Evolutionary conservation across 2,329 filamentous ascomycete genomes (phyloP), one percentile per base, ranked within the genome.

Genomic region (Spiromastix sp.): DNA sequence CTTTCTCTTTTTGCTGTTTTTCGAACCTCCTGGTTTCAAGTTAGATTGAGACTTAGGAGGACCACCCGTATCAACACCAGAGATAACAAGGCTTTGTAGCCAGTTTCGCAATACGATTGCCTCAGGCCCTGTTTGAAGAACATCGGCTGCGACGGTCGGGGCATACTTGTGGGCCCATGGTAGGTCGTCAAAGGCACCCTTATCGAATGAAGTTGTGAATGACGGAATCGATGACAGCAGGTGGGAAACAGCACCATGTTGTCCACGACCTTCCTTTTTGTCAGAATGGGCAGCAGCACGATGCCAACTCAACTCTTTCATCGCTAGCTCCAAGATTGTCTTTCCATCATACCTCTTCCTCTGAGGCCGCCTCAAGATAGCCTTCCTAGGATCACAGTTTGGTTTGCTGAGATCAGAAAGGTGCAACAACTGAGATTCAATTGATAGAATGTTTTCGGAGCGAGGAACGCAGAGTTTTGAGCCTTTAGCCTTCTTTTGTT

Each of bases 81-180:
- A 74, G 0, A 98, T 78, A 39, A 77, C 81, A 30, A 94, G 68
- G 21, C 71, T 76, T 39, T 74, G 69, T 5, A 98, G 64, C 91
- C 91, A 98, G 40, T 89, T 75, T 38, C 77, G 79, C 16, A 98
- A 61, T 6, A 89, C 63, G 2, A 67, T 51, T 1, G 77, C 76
- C 54, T 95, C 85, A 29, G 66, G 71, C 2, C 81, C 80, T 11
- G 66, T 56, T 49, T 95, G 87, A 8, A 98, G 65, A 1, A 96
- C 78, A 39, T 89, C 77, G 3, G 65, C 64, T 2, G 85, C 77
- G 22, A 61, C 66, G 17, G 57, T 60, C 0, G 91, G 91, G 0
- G 82, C 75, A 59, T 96, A 94, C 50, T 96, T 95, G 26, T 89
- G 79, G 2, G 69, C 57, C 91, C 91, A 98, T 6, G 75, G 60